A percentile compares a stretch with the other conserved stretches of the same genome.
Conservation (phyloP, 2,329 filamentous ascomycete species). For the Botrytis galanthina region DNA sequence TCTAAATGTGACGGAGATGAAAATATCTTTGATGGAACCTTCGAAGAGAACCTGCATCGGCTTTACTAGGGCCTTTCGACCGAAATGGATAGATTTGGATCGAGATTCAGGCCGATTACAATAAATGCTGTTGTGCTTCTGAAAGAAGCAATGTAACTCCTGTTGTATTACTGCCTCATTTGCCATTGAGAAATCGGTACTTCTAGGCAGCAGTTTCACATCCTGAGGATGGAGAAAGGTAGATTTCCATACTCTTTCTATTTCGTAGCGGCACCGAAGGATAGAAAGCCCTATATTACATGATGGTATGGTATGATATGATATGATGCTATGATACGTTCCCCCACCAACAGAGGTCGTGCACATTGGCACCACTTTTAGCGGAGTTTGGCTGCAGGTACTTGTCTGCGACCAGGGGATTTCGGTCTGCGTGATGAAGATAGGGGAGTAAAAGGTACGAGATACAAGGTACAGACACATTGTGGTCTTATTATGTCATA, state of each 20-base stretch:
- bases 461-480: background rate
- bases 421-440: background rate
- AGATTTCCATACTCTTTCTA: background rate
- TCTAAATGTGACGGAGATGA: background rate
- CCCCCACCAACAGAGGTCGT: conserved; percentile 1
- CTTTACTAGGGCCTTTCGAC: background rate
- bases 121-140: background rate
- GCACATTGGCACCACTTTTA: conserved; percentile 8
- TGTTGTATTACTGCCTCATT: background rate
- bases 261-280: background rate
- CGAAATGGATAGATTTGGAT: background rate
- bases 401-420: background rate
- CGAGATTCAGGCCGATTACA: background rate
- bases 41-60: background rate
- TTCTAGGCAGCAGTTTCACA: background rate
- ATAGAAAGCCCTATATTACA: conserved; percentile 6
- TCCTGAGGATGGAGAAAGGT: background rate
- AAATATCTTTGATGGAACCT: background rate
- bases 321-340: background rate
- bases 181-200: background rate
- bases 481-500: background rate
- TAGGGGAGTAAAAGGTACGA: background rate
- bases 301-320: background rate
- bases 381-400: conserved; percentile 12
- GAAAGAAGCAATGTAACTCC: background rate